Evolutionary conservation across 495 filamentous ascomycete genomes (phyloP).

Genomic region (Xylaria intraflava): DNA sequence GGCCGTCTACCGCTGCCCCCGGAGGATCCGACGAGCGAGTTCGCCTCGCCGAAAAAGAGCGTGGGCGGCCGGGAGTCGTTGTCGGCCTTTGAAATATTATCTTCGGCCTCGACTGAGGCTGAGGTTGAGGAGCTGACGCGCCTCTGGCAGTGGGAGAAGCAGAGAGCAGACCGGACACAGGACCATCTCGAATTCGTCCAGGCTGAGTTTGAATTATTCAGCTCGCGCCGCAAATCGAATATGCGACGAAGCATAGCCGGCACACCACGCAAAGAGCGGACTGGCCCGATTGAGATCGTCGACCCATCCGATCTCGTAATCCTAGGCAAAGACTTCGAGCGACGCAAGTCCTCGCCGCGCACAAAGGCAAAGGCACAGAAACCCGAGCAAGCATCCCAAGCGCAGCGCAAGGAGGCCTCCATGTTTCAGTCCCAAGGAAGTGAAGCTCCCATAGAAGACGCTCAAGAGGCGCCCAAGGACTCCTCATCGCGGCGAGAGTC

Average conservation of each 20-base stretch:
- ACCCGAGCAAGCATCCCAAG: not conserved
- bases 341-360: not conserved
- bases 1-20: constrained; percentile 53
- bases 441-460: constrained; percentile 6
- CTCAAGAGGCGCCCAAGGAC: constrained; percentile 19
- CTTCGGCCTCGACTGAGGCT: constrained; percentile 40
- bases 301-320: constrained; percentile 40
- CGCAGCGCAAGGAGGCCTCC: not conserved
- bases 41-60: constrained; percentile 38
- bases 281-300: constrained; percentile 22
- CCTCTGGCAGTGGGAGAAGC: constrained; percentile 60
- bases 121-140: constrained; percentile 54
- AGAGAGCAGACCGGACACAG: constrained; percentile 58
- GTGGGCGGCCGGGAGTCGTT: constrained; percentile 27
- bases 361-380: not conserved
- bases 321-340: constrained; percentile 27
- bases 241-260: constrained; percentile 14
- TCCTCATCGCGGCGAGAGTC: constrained; percentile 18
- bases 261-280: constrained; percentile 25
- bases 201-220: constrained; percentile 61
- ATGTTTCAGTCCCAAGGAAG: not conserved
- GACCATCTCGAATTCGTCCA: constrained; percentile 75
- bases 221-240: constrained; percentile 14
- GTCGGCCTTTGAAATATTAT: constrained; percentile 31
- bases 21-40: constrained; percentile 37